Percentiles rank a stretch among this genome's conserved stretches.
Evolutionary conservation across 345 rosid species (phyloP).

Genomic region (Turritis glabra): DNA sequence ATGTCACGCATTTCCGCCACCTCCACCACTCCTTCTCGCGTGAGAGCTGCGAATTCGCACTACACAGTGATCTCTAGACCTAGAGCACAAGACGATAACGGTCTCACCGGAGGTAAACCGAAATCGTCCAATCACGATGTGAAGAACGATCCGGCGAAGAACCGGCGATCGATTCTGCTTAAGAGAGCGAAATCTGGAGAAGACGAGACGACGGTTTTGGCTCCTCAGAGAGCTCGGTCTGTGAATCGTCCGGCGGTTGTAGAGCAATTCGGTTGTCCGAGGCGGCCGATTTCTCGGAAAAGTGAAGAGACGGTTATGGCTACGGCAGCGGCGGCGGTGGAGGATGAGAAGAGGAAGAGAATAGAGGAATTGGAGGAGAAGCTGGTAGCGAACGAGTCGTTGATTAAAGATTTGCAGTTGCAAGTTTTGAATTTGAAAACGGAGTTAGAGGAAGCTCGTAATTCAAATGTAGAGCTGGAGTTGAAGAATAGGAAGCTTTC

Average conservation of each 20-base stretch:
- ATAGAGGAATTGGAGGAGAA: conserved; percentile 53
- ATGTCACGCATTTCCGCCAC: conserved; percentile 38
- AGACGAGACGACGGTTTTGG: conserved; percentile 28
- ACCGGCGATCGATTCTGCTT: conserved; percentile 44
- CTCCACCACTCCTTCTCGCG: conserved; percentile 45
- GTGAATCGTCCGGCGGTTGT: conserved; percentile 40
- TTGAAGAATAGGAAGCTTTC: conserved; percentile 58
- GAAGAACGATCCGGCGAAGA: conserved; percentile 42
- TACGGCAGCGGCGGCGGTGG: conserved; percentile 11
- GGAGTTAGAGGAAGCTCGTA: conserved; percentile 60
- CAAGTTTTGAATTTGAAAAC: conserved; percentile 54
- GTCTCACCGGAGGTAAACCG: conserved; percentile 35
- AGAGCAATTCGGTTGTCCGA: conserved; percentile 59
- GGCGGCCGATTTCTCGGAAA: conserved; percentile 42
- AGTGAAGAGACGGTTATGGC: conserved; percentile 29
- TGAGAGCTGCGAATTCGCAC: conserved; percentile 45
- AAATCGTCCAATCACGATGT: conserved; percentile 47
- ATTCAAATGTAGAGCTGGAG: conserved; percentile 54
- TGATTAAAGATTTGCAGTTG: conserved; percentile 62
- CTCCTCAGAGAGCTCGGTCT: conserved; percentile 40
- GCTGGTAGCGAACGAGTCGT: conserved; percentile 47
- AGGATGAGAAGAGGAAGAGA: conserved; percentile 41
- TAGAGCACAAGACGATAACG: conserved; percentile 31
- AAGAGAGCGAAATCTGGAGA: conserved; percentile 55
- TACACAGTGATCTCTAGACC: conserved; percentile 39